Percentiles rank a stretch among this genome's conserved stretches.
These are phyloP conservation scores for Juncus inflexus DNA, from an alignment of 176 grass and related monocot genomes.

Conservation along the genomic window DNA sequence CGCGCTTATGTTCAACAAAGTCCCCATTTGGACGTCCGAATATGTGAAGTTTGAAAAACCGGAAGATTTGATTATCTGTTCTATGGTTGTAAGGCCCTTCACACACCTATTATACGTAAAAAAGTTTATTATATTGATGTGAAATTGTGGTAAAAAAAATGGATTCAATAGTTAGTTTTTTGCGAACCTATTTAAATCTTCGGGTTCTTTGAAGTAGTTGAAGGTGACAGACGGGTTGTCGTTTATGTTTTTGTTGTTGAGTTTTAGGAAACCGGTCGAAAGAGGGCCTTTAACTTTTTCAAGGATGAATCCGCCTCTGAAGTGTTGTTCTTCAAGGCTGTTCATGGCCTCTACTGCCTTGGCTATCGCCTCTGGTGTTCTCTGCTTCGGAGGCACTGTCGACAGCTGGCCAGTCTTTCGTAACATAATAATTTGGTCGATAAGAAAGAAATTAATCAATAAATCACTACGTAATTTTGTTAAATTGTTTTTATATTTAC, in stretches of 20 bases:
- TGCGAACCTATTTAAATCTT: slow-evolving; percentile 38
- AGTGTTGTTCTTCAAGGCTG: slow-evolving; percentile 37
- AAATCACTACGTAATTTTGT: slow-evolving; percentile 2
- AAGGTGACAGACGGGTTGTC: slow-evolving; percentile 76
- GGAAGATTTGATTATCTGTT: slow-evolving; percentile 47
- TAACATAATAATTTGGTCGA: slow-evolving; percentile 6
- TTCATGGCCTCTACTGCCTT: slow-evolving; percentile 49
- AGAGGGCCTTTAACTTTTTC: slow-evolving; percentile 75
- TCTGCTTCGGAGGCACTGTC: slow-evolving; percentile 59
- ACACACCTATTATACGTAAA: slow-evolving; percentile 30
- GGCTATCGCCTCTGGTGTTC: slow-evolving; percentile 52
- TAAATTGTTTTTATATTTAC: too few species aligned
- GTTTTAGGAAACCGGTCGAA: slow-evolving; percentile 58
- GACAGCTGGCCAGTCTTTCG: slow-evolving; percentile 57
- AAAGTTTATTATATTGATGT: too few species aligned
- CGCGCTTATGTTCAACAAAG: slow-evolving; percentile 47
- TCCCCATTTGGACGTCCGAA: slow-evolving; percentile 42
- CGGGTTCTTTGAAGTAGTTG: slow-evolving; percentile 81
- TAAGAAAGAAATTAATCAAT: neutral
- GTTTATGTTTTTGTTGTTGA: slow-evolving; percentile 47
- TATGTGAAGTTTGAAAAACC: slow-evolving; percentile 67
- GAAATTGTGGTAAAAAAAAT: too few species aligned
- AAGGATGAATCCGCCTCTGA: slow-evolving; percentile 75
- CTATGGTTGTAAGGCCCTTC: slow-evolving; percentile 50
- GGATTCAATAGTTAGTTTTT: too few species aligned